phyloP scores from a whole-genome alignment of 2,329 filamentous ascomycete species.

The Blumeria hordei region DNA sequence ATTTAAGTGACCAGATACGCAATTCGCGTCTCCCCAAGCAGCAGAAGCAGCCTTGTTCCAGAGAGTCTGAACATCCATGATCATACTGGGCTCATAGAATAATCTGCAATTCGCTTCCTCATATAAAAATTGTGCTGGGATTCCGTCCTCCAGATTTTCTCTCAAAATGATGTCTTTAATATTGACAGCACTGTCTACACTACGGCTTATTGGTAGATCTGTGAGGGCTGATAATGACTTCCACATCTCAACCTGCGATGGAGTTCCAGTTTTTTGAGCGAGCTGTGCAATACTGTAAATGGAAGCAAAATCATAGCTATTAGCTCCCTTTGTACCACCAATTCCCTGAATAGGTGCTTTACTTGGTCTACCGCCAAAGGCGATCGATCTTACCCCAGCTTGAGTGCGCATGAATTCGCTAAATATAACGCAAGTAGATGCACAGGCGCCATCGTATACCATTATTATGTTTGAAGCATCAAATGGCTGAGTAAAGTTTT shows the following conservation, averaged over 20 bases:
- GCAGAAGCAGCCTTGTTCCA: conserved; percentile 23
- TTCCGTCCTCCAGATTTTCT: conserved; percentile 14
- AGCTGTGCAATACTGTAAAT: conserved; percentile 4
- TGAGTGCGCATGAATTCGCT: conserved; percentile 25
- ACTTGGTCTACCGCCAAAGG: conserved; percentile 32
- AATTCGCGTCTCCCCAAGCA: conserved; percentile 18
- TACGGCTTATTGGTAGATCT: conserved; percentile 5
- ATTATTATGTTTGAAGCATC: conserved; percentile 19
- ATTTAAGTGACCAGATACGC: conserved; percentile 10
- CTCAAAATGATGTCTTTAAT: conserved; percentile 17
- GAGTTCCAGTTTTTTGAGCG: conserved; percentile 4
- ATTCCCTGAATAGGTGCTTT: conserved; percentile 32
- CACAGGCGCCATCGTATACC: conserved; percentile 27
- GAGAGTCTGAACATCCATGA: conserved; percentile 22
- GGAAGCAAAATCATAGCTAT: conserved; percentile 11
- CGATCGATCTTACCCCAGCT: conserved; percentile 28
- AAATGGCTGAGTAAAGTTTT: conserved; percentile 16
- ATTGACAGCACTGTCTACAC: conserved; percentile 18
- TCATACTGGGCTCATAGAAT: conserved; percentile 30
- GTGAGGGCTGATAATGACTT: conserved; percentile 3
- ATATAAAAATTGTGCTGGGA: conserved; percentile 33
- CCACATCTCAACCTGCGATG: conserved; percentile 4
- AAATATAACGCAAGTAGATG: conserved; percentile 34
- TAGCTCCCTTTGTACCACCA: conserved; percentile 35
- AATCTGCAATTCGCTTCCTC: conserved; percentile 35